Percentiles rank a stretch among this genome's conserved stretches.
Evolutionary conservation across 805 yeast genomes (phyloP).

Genomic region (Pichia gijzeniarum): DNA sequence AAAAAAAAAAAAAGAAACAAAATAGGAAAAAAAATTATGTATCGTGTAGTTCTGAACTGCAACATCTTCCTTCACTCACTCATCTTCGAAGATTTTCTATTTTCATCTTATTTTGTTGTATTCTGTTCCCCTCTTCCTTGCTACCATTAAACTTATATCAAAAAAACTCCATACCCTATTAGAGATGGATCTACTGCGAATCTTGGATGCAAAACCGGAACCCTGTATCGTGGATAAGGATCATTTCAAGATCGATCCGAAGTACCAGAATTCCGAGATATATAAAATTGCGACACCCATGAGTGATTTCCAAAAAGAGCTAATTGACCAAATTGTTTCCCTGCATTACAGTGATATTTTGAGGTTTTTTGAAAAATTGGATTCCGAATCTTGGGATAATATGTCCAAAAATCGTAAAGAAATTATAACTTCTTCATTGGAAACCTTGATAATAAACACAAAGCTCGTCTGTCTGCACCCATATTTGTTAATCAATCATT

Average conservation of each 20-base stretch:
- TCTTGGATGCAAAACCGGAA: conserved; percentile 78
- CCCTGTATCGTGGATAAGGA: conserved; percentile 65
- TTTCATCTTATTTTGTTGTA: not conserved
- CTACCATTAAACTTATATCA: too few relatives aligned
- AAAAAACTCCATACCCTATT: not conserved
- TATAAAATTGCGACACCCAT: conserved; percentile 78
- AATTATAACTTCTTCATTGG: conserved; percentile 67
- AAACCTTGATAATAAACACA: conserved; percentile 68
- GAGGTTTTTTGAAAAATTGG: conserved; percentile 68
- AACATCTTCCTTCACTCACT: too few relatives aligned
- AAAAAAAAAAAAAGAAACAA: too few relatives aligned
- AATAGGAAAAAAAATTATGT: too few relatives aligned
- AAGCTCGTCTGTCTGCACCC: conserved; percentile 86
- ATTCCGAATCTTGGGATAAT: conserved; percentile 21
- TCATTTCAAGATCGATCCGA: conserved; percentile 32
- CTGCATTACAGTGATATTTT: conserved; percentile 87
- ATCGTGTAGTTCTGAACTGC: too few relatives aligned
- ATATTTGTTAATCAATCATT: conserved; percentile 73
- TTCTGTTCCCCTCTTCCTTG: not conserved
- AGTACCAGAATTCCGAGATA: conserved; percentile 45
- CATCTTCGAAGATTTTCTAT: too few relatives aligned
- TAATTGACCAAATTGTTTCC: conserved; percentile 87
- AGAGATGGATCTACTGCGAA: conserved; percentile 67
- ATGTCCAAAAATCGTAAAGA: conserved; percentile 22
- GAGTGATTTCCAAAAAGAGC: conserved; percentile 79